Percentiles rank a stretch among this genome's conserved stretches.
Evolutionary conservation across 108 stramenopile species (phyloP).

Genomic region (Ochromonas danica): DNA sequence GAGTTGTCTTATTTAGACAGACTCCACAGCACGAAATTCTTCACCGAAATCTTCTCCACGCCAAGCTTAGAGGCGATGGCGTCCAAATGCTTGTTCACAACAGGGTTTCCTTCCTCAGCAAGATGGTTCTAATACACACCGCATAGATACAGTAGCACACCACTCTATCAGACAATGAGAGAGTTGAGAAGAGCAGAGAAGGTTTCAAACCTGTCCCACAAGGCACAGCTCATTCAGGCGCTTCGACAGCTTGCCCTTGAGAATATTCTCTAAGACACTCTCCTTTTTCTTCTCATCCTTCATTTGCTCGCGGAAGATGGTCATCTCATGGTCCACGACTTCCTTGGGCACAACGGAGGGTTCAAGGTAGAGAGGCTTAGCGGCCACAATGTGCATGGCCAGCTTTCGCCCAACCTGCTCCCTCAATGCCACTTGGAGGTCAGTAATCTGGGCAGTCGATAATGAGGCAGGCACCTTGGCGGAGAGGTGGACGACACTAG

Average conservation of each 20-base stretch:
- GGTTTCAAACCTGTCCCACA: not conserved
- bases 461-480: not conserved
- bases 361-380: conserved; percentile 70
- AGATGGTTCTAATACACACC: not conserved
- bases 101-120: not conserved
- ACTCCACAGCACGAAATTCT: not conserved
- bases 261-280: not conserved
- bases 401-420: conserved; percentile 59
- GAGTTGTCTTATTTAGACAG: not conserved
- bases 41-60: not conserved
- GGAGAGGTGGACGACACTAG: not conserved
- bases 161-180: too few relatives aligned
- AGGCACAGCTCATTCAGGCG: conserved; percentile 5
- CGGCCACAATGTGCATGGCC: conserved; percentile 93
- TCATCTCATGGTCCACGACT: conserved; percentile 66
- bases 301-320: conserved; percentile 64
- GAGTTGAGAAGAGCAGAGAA: too few relatives aligned
- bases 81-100: not conserved
- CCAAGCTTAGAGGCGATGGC: not conserved
- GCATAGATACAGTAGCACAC: too few relatives aligned
- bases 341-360: conserved; percentile 61
- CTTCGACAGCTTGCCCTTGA: conserved; percentile 6
- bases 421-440: too few relatives aligned
- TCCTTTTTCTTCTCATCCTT: not conserved
- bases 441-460: too few relatives aligned